Conservation (phyloP, 352 stramenopile genomes). For the Thalassiosira sp. region DNA sequence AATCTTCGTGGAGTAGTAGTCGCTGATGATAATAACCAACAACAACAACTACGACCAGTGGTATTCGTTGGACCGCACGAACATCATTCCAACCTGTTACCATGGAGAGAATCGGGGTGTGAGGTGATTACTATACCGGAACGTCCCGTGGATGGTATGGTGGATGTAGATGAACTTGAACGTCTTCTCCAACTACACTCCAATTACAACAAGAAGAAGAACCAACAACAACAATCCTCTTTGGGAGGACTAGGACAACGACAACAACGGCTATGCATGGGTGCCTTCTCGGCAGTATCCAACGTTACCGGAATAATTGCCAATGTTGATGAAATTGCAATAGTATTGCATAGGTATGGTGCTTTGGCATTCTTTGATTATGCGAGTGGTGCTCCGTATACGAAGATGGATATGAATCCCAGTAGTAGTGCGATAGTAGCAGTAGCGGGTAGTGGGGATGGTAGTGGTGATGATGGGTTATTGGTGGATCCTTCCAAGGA, state of each 20-base stretch:
- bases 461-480: slow-evolving; percentile 25
- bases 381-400: slow-evolving; percentile 91
- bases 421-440: slow-evolving; percentile 26
- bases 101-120: slow-evolving; percentile 91
- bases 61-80: slow-evolving; percentile 94
- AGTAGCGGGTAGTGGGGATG: background rate
- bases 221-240: too few relatives aligned
- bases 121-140: slow-evolving; percentile 71
- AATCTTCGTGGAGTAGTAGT: slow-evolving; percentile 14
- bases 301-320: slow-evolving; percentile 94
- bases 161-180: slow-evolving; percentile 71
- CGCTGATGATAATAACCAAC: too few relatives aligned
- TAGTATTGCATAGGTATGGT: slow-evolving; percentile 89
- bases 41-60: too few relatives aligned
- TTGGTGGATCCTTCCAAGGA: slow-evolving; percentile 84
- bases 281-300: slow-evolving; percentile 90
- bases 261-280: slow-evolving; percentile 76
- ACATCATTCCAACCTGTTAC: slow-evolving; percentile 97
- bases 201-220: too few relatives aligned
- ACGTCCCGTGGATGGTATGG: slow-evolving; percentile 17
- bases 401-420: slow-evolving; percentile 95
- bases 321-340: slow-evolving; percentile 89
- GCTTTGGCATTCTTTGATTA: slow-evolving; percentile 95
- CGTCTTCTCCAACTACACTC: slow-evolving; percentile 43
- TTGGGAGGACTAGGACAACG: slow-evolving; percentile 11